Evolutionary conservation across 78 protist genomes (phyloP).

Genomic region (Dictyostelium capitatum): DNA sequence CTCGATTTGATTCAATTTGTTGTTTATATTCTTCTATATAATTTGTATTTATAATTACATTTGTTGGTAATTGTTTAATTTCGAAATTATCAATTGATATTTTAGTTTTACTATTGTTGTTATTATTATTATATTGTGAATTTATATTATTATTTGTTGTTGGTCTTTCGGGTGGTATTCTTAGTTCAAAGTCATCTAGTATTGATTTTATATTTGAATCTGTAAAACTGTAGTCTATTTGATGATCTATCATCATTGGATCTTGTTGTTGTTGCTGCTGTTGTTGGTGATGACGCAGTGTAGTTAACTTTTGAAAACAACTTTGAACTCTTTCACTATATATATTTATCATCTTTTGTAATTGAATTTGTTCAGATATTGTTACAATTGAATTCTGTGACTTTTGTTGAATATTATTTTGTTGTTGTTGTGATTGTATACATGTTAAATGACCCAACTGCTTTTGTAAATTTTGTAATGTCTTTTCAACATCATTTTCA

Average conservation of each 20-base stretch:
- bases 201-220: background rate
- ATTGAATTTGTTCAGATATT: background rate
- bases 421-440: background rate
- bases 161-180: background rate
- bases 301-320: background rate
- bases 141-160: background rate
- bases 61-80: background rate
- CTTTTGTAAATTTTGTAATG: background rate
- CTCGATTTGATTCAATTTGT: background rate
- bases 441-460: slow-evolving; percentile 13
- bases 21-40: background rate
- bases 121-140: background rate
- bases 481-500: background rate
- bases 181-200: background rate
- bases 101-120: background rate
- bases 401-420: background rate
- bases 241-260: background rate
- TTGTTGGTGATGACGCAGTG: background rate
- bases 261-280: background rate
- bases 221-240: background rate
- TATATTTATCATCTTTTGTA: background rate
- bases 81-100: background rate
- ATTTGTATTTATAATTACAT: background rate
- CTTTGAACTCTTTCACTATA: slow-evolving; percentile 5
- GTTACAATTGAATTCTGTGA: background rate